Conservation (phyloP, 2,329 filamentous ascomycete species). For the Lecanicillium sp. region DNA sequence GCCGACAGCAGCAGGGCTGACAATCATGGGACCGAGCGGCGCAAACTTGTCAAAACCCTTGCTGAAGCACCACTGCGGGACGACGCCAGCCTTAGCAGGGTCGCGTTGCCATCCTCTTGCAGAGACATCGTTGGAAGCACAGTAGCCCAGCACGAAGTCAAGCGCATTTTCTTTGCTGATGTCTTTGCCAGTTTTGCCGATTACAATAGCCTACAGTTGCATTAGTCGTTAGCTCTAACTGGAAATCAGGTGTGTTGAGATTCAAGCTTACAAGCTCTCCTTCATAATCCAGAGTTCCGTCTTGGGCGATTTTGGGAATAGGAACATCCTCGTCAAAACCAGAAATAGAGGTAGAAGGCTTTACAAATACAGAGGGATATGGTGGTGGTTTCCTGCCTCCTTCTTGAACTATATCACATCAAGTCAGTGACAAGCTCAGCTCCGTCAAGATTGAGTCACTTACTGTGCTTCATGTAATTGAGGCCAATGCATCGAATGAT, state of each 20-base stretch:
- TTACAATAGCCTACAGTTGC: conserved; percentile 32
- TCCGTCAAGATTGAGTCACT: conserved; percentile 1
- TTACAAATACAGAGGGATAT: conserved; percentile 42
- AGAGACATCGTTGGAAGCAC: conserved; percentile 44
- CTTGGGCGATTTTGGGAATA: conserved; percentile 37
- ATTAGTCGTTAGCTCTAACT: background rate
- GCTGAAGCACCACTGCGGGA: conserved; percentile 46
- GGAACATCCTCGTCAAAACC: conserved; percentile 27
- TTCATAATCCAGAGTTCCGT: conserved; percentile 40
- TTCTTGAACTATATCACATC: conserved; percentile 46
- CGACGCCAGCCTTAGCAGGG: conserved; percentile 29
- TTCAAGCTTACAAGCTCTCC: conserved; percentile 30
- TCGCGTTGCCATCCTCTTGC: conserved; percentile 45
- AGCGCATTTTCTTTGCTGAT: conserved; percentile 35
- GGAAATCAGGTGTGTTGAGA: rapidly evolving
- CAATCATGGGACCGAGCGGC: conserved; percentile 41
- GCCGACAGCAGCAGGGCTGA: conserved; percentile 20
- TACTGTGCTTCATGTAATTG: conserved; percentile 29
- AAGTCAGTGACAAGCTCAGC: background rate
- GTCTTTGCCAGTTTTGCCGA: conserved; percentile 44
- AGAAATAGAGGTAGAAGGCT: conserved; percentile 33
- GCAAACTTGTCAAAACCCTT: conserved; percentile 48
- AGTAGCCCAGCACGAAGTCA: conserved; percentile 37
- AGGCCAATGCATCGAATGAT: conserved; percentile 27
- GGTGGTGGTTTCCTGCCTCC: conserved; percentile 42